Evolutionary conservation across 495 filamentous ascomycete species (phyloP).

Genomic region (Pyrenopolyporus hunteri): DNA sequence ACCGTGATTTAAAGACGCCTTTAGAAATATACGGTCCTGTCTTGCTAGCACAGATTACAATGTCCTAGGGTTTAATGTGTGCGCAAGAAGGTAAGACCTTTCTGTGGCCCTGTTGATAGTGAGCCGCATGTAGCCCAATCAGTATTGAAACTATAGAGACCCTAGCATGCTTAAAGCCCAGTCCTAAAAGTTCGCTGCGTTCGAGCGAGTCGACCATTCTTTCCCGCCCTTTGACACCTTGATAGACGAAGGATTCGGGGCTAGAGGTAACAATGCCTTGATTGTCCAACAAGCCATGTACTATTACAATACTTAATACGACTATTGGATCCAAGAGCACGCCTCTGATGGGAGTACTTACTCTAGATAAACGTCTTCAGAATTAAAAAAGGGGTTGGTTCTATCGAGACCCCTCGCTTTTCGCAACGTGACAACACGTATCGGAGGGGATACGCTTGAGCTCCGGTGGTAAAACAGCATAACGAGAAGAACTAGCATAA

Average conservation of each 20-base stretch:
- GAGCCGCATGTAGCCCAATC: slow-evolving; percentile 4
- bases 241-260: too few species aligned
- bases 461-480: background rate
- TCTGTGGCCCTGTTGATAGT: slow-evolving; percentile 2
- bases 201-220: background rate
- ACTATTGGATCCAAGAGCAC: background rate
- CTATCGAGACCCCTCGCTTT: background rate
- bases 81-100: too few species aligned
- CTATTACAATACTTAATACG: background rate
- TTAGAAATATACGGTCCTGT: too few species aligned
- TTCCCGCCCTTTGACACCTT: background rate
- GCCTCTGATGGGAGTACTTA: too few species aligned
- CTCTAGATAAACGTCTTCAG: slow-evolving; percentile 1
- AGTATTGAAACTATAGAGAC: background rate
- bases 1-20: background rate
- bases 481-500: background rate
- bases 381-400: background rate
- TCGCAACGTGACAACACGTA: background rate
- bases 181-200: slow-evolving; percentile 1
- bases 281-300: slow-evolving; percentile 7
- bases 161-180: slow-evolving; percentile 1
- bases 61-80: too few species aligned
- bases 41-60: too few species aligned
- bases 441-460: background rate
- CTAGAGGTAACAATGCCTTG: too few species aligned